phyloP scores from a whole-genome alignment of 768 basidiomycete species.

The Amanita subjunquillea region DNA sequence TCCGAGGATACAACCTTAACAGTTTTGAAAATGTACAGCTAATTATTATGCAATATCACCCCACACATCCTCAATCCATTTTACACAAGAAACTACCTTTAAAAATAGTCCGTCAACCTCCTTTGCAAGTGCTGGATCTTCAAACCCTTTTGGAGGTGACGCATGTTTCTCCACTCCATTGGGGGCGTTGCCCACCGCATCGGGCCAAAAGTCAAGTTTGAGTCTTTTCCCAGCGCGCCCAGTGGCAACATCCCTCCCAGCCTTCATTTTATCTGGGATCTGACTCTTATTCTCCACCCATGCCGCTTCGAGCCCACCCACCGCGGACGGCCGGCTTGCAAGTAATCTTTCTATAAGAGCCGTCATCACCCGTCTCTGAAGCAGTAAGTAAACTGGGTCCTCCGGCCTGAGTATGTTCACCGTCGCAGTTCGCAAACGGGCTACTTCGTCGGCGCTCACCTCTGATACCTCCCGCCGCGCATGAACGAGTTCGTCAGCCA shows the following conservation, averaged over 20 bases:
- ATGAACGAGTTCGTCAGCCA: slow-evolving; percentile 65
- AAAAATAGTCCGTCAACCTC: slow-evolving; percentile 31
- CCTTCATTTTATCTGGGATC: slow-evolving; percentile 25
- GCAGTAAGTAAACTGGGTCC: slow-evolving; percentile 58
- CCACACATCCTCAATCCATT: slow-evolving; percentile 53
- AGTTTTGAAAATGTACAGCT: no score
- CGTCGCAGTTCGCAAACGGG: slow-evolving; percentile 45
- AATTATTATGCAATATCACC: slow-evolving; percentile 10
- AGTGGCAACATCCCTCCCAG: slow-evolving; percentile 17
- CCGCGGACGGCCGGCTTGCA: neutral
- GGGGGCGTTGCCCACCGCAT: slow-evolving; percentile 1
- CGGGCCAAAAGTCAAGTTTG: slow-evolving; percentile 8
- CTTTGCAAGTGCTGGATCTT: slow-evolving; percentile 43
- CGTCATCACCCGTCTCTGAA: slow-evolving; percentile 47
- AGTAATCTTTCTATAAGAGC: slow-evolving; percentile 22
- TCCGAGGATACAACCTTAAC: no score
- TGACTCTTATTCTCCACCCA: neutral
- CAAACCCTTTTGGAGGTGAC: slow-evolving; percentile 44
- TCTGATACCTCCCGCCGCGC: slow-evolving; percentile 24
- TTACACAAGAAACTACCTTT: slow-evolving; percentile 29
- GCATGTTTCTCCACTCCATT: neutral
- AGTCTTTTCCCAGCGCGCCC: slow-evolving; percentile 13
- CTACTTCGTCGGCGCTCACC: slow-evolving; percentile 34
- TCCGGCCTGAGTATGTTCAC: slow-evolving; percentile 47
- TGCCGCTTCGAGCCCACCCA: neutral